Evolutionary conservation across 805 yeast genomes (phyloP).

Genomic region (Ogataea zsoltii): DNA sequence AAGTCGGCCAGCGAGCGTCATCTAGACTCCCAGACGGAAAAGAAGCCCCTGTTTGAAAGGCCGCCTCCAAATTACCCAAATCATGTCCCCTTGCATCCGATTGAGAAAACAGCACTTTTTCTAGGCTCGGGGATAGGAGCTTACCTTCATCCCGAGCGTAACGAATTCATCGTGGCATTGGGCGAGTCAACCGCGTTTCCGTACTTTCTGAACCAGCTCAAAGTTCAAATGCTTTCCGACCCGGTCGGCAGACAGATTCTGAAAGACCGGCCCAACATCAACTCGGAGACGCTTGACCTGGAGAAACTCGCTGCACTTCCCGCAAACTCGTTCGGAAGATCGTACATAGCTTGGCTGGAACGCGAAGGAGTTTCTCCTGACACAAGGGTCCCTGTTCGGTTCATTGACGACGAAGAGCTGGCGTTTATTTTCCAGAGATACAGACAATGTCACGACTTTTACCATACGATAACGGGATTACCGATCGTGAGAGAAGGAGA

Average conservation of each 20-base stretch:
- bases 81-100: conserved; percentile 69
- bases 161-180: conserved; percentile 72
- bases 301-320: conserved; percentile 62
- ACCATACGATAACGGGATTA: conserved; percentile 86
- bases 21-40: conserved; percentile 15
- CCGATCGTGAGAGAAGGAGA: conserved; percentile 97
- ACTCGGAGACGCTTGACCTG: conserved; percentile 66
- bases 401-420: conserved; percentile 83
- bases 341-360: conserved; percentile 80
- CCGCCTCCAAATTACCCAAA: conserved; percentile 60
- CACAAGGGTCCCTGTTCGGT: conserved; percentile 84
- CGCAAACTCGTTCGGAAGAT: conserved; percentile 68
- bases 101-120: conserved; percentile 67
- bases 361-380: conserved; percentile 92
- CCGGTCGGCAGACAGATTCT: conserved; percentile 75
- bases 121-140: conserved; percentile 78
- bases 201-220: conserved; percentile 59
- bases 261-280: conserved; percentile 79
- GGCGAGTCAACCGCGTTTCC: conserved; percentile 91
- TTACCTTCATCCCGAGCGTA: conserved; percentile 70
- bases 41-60: conserved; percentile 38
- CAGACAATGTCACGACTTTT: conserved; percentile 96
- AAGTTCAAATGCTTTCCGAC: conserved; percentile 74
- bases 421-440: conserved; percentile 94
- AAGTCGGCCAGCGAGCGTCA: conserved; percentile 31